phyloP scores from a whole-genome alignment of 2,329 filamentous ascomycete species.

The Colletotrichum zoysiae region DNA sequence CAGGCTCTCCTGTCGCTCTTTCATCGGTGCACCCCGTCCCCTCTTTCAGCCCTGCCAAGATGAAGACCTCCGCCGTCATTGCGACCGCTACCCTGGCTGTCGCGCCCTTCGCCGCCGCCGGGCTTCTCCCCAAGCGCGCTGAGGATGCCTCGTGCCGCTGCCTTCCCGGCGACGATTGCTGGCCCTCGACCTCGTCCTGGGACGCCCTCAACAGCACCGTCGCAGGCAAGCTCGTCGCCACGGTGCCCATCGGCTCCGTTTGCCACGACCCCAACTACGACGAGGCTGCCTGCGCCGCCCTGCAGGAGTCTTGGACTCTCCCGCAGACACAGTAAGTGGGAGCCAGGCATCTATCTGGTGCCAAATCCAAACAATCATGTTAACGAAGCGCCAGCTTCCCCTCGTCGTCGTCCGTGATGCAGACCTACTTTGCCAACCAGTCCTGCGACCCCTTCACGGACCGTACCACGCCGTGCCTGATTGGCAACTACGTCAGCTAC shows the following conservation, averaged over 20 bases:
- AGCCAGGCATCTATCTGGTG: not conserved
- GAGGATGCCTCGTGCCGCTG: constrained; percentile 53
- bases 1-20: constrained; percentile 5
- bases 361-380: not conserved
- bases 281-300: constrained; percentile 54
- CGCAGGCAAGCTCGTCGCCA: constrained; percentile 63
- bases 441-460: constrained; percentile 55
- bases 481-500: constrained; percentile 59
- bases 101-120: constrained; percentile 32
- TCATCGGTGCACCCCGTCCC: not conserved
- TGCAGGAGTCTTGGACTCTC: constrained; percentile 53
- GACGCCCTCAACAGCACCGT: constrained; percentile 63
- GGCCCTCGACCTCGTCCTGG: constrained; percentile 64
- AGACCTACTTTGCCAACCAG: constrained; percentile 53
- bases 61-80: constrained; percentile 35
- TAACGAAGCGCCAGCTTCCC: constrained; percentile 46
- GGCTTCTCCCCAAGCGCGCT: constrained; percentile 35
- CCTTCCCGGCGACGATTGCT: constrained; percentile 65
- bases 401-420: constrained; percentile 57
- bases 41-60: constrained; percentile 27
- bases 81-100: constrained; percentile 32
- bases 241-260: constrained; percentile 63
- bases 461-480: constrained; percentile 53
- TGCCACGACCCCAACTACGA: constrained; percentile 65
- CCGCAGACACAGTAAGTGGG: constrained; percentile 52